Conservation (phyloP, 2,329 filamentous ascomycete genomes). For the Chaetomium globosum region DNA sequence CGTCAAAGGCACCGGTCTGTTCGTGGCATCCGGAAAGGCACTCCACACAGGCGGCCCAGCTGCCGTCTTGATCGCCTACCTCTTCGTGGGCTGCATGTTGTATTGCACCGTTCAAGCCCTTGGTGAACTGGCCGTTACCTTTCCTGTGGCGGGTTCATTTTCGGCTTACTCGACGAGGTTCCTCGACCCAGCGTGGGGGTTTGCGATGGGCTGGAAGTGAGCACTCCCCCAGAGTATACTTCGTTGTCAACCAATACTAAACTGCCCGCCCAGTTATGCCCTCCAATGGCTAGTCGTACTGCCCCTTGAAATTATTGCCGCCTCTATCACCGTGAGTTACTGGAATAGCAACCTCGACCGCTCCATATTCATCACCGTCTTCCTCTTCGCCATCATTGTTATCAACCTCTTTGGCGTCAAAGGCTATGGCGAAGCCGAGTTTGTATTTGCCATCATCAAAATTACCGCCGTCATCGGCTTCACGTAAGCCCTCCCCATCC, state of each 20-base stretch:
- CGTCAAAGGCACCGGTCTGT: slow-evolving; percentile 71
- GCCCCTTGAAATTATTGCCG: slow-evolving; percentile 84
- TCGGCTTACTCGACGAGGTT: slow-evolving; percentile 91
- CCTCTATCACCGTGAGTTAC: slow-evolving; percentile 79
- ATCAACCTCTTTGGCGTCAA: slow-evolving; percentile 91
- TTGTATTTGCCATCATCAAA: slow-evolving; percentile 84
- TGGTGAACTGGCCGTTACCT: slow-evolving; percentile 87
- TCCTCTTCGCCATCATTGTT: slow-evolving; percentile 71
- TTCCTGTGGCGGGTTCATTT: slow-evolving; percentile 89
- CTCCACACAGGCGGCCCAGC: slow-evolving; percentile 75
- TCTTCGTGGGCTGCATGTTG: slow-evolving; percentile 80
- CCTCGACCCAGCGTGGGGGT: slow-evolving; percentile 90
- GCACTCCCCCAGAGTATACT: slow-evolving; percentile 39
- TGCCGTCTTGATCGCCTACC: slow-evolving; percentile 75
- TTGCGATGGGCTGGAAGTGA: slow-evolving; percentile 92
- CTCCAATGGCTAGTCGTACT: slow-evolving; percentile 84
- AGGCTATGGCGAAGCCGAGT: slow-evolving; percentile 88
- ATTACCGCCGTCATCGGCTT: slow-evolving; percentile 84
- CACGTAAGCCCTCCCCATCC: slow-evolving; percentile 60
- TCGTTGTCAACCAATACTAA: slow-evolving; percentile 20
- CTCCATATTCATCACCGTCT: slow-evolving; percentile 80
- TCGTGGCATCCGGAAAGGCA: slow-evolving; percentile 78
- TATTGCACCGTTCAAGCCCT: slow-evolving; percentile 91
- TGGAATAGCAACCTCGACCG: slow-evolving; percentile 69
- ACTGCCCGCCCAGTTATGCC: slow-evolving; percentile 63